phyloP scores from a whole-genome alignment of 2,329 filamentous ascomycete genomes.

The Aureobasidium sp. region DNA sequence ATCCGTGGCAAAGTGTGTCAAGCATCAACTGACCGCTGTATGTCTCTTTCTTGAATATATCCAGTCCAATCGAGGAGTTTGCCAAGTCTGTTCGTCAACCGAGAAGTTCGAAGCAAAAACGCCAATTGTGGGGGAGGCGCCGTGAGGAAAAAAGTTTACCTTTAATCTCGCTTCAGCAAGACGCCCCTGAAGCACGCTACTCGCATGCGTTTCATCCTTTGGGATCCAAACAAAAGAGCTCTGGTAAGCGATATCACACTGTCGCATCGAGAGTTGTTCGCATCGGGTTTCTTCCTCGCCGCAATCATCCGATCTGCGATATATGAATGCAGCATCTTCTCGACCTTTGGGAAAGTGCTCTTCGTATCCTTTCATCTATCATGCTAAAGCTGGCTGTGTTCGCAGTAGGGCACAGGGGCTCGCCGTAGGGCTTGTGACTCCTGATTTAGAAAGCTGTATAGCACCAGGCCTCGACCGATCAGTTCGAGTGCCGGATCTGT shows the following conservation, averaged over 20 bases:
- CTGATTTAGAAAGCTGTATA: not conserved
- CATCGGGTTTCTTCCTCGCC: not conserved
- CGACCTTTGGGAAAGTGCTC: not conserved
- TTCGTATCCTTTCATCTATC: not conserved
- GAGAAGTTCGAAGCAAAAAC: not conserved
- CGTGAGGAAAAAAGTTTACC: not conserved
- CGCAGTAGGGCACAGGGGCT: not conserved
- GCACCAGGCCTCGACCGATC: not conserved
- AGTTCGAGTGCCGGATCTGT: not conserved
- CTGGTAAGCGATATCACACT: not conserved
- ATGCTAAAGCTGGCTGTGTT: not conserved
- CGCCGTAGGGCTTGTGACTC: not conserved
- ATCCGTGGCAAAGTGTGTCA: not conserved
- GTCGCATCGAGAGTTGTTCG: not conserved
- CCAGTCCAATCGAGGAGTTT: not conserved
- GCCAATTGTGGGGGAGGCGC: conserved; percentile 4
- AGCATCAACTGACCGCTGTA: not conserved
- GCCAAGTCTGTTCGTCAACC: not conserved
- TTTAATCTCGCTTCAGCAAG: conserved; percentile 7
- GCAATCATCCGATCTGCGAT: not conserved
- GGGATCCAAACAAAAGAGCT: not conserved
- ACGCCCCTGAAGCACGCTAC: conserved; percentile 6
- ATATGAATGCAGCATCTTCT: not conserved
- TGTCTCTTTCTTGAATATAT: not conserved
- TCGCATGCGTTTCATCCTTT: conserved; percentile 2